Evolutionary conservation across 2,329 filamentous ascomycete genomes (phyloP).

Genomic region (Fusarium coffeatum): DNA sequence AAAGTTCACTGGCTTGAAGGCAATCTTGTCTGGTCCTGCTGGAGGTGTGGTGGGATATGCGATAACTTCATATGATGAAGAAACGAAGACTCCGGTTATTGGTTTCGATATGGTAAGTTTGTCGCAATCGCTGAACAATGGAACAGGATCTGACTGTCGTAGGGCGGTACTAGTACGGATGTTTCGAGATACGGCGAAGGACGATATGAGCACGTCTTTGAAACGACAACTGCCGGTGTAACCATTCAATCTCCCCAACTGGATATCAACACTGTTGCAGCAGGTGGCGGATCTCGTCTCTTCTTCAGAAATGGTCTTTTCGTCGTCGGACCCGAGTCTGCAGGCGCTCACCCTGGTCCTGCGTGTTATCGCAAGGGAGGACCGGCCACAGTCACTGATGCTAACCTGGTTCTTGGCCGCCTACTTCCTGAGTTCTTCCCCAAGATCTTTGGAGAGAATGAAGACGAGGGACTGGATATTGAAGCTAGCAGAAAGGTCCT

Average conservation of each 20-base stretch:
- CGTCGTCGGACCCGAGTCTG: constrained; percentile 89
- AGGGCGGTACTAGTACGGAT: constrained; percentile 88
- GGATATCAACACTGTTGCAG: constrained; percentile 95
- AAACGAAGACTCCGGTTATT: constrained; percentile 86
- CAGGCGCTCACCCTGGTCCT: constrained; percentile 88
- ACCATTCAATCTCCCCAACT: constrained; percentile 92
- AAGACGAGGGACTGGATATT: constrained; percentile 82
- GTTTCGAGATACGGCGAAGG: constrained; percentile 88
- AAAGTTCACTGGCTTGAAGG: constrained; percentile 84
- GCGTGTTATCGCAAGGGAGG: constrained; percentile 92
- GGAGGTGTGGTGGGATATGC: constrained; percentile 94
- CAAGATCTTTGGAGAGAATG: constrained; percentile 92
- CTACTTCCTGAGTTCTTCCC: constrained; percentile 92
- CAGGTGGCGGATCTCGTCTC: constrained; percentile 84
- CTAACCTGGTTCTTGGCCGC: constrained; percentile 86
- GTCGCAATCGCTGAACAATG: neutral
- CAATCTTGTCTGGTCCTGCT: constrained; percentile 90
- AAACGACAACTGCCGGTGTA: constrained; percentile 93
- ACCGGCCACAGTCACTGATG: constrained; percentile 91
- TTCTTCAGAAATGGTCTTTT: constrained; percentile 93
- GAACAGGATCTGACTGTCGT: constrained; percentile 10
- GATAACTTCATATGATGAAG: constrained; percentile 86
- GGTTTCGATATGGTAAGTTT: constrained; percentile 84
- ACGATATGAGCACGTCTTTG: constrained; percentile 91
- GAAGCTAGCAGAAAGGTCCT: constrained; percentile 81